phyloP scores from a whole-genome alignment of 1,139 yeast species.

The Candida neerlandica region DNA sequence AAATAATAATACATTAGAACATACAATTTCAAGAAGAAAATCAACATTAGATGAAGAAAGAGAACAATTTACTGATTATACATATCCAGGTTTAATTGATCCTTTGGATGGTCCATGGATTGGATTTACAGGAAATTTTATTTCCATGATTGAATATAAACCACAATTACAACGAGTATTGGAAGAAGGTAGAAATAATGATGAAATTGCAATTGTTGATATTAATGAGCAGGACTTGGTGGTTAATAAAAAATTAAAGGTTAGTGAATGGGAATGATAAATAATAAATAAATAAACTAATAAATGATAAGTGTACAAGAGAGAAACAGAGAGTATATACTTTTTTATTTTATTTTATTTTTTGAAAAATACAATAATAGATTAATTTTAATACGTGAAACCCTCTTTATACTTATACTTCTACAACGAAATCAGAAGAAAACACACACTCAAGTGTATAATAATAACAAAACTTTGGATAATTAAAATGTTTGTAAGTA shows the following conservation, averaged over 20 bases:
- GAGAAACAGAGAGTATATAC: too few relatives aligned
- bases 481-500: too few relatives aligned
- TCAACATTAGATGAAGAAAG: conserved; percentile 60
- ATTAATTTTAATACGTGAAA: too few relatives aligned
- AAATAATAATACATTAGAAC: background rate
- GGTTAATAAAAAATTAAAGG: conserved; percentile 34
- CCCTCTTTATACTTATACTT: too few relatives aligned
- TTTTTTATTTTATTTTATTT: too few relatives aligned
- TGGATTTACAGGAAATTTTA: conserved; percentile 56
- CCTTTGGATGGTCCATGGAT: conserved; percentile 60
- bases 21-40: conserved; percentile 26
- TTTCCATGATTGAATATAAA: conserved; percentile 41
- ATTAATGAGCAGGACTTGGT: conserved; percentile 29
- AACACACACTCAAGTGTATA: background rate
- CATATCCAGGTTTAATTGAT: conserved; percentile 51
- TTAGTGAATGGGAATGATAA: conserved; percentile 48
- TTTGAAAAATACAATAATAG: too few relatives aligned
- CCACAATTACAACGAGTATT: conserved; percentile 11
- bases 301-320: background rate
- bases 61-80: conserved; percentile 52
- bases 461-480: too few relatives aligned
- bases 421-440: too few relatives aligned
- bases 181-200: conserved; percentile 10
- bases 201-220: conserved; percentile 18
- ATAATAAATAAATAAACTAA: too few relatives aligned